A percentile compares a stretch with the other conserved stretches of the same genome.
phyloP scores from a whole-genome alignment of 768 basidiomycete genomes.

The Steccherinum ochraceum region DNA sequence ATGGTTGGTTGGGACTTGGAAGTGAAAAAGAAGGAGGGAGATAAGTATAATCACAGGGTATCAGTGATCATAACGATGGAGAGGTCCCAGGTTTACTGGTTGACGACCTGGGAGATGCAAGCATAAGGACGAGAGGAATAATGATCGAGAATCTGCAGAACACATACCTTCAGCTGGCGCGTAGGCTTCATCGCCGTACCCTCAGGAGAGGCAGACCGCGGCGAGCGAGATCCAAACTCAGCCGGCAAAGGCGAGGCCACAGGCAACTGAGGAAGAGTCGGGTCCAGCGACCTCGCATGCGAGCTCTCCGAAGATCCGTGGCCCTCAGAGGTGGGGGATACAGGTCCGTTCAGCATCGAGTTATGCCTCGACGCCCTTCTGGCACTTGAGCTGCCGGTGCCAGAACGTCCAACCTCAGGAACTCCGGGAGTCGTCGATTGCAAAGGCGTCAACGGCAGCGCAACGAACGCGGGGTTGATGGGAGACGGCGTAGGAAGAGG shows the following conservation, averaged over 20 bases:
- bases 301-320: not conserved
- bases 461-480: constrained; percentile 6
- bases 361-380: not conserved
- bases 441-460: not conserved
- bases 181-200: not conserved
- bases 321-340: not conserved
- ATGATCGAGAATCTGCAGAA: too few species aligned
- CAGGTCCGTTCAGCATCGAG: constrained; percentile 14
- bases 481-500: not conserved
- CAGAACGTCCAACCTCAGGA: too few species aligned
- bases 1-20: too few species aligned
- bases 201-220: not conserved
- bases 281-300: constrained; percentile 11
- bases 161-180: constrained; percentile 12
- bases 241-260: constrained; percentile 14
- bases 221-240: constrained; percentile 13
- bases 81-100: not conserved
- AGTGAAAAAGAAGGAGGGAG: too few species aligned
- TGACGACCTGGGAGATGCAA: not conserved
- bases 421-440: not conserved
- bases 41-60: too few species aligned
- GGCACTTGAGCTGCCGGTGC: too few species aligned
- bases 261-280: constrained; percentile 11
- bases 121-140: too few species aligned
- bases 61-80: too few species aligned